phyloP scores from a whole-genome alignment of 1,284 basidiomycete species.

The Melampsora abietis-canadensis region DNA sequence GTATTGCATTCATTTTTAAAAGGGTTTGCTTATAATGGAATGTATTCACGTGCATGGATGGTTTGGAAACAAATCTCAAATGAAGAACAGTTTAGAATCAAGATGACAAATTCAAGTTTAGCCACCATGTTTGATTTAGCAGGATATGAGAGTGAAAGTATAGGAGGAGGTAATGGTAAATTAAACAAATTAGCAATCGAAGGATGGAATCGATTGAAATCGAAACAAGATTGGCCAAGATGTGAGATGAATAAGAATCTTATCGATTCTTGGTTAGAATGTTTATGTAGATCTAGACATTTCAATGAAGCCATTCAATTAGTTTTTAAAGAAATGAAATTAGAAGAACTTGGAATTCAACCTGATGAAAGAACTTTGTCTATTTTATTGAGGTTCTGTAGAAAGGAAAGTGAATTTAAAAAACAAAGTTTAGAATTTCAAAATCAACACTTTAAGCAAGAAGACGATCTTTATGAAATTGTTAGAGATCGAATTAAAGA shows the following conservation, averaged over 20 bases:
- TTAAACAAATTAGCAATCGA: slow-evolving; percentile 37
- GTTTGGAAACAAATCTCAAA: slow-evolving; percentile 72
- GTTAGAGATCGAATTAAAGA: slow-evolving; percentile 45
- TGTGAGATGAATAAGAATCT: slow-evolving; percentile 57
- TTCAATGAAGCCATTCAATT: slow-evolving; percentile 68
- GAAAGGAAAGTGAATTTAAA: slow-evolving; percentile 44
- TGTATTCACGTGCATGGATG: slow-evolving; percentile 66
- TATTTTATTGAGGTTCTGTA: slow-evolving; percentile 54
- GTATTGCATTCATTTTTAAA: slow-evolving; percentile 88
- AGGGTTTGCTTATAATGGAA: slow-evolving; percentile 74
- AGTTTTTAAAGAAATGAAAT: slow-evolving; percentile 63
- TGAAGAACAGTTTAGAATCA: slow-evolving; percentile 42
- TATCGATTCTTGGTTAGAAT: slow-evolving; percentile 81
- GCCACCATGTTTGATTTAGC: slow-evolving; percentile 81
- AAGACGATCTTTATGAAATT: slow-evolving; percentile 36
- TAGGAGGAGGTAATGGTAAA: slow-evolving; percentile 44
- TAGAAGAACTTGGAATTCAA: slow-evolving; percentile 42
- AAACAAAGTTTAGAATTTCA: slow-evolving; percentile 23
- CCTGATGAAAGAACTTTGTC: slow-evolving; percentile 52
- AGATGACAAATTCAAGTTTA: slow-evolving; percentile 66
- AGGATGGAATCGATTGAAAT: not conserved
- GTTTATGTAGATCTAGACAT: slow-evolving; percentile 68
- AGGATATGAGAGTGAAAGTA: slow-evolving; percentile 59
- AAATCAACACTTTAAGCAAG: not conserved
- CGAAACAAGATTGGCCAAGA: slow-evolving; percentile 54